These are phyloP conservation scores for Cajanus cajan DNA, from an alignment of 306 rosid species.

Conservation along the genomic window DNA sequence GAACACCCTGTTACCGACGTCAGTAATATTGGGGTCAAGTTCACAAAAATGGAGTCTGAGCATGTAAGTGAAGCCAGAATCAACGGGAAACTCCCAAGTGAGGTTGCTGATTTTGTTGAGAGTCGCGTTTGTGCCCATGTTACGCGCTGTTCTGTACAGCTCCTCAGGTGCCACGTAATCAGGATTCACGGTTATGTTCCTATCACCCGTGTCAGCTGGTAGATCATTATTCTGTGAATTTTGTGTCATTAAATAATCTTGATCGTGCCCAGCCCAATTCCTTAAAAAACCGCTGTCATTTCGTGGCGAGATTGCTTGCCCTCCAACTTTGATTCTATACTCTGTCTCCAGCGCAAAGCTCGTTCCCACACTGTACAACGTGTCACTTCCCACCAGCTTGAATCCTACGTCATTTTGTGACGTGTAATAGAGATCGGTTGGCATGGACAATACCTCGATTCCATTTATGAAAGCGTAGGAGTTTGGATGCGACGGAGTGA, in stretches of 20 bases:
- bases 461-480: constrained; percentile 67
- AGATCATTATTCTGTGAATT: not conserved
- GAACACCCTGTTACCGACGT: not conserved
- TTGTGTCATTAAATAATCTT: not conserved
- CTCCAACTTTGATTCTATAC: constrained; percentile 35
- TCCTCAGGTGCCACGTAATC: constrained; percentile 38
- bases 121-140: constrained; percentile 3
- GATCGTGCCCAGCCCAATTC: not conserved
- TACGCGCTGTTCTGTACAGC: constrained; percentile 24
- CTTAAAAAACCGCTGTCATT: constrained; percentile 38
- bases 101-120: not conserved
- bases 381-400: not conserved
- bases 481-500: constrained; percentile 36
- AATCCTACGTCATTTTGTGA: not conserved
- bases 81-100: constrained; percentile 32
- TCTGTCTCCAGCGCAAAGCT: constrained; percentile 25
- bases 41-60: constrained; percentile 51
- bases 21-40: not conserved
- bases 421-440: constrained; percentile 54
- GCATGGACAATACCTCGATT: constrained; percentile 78
- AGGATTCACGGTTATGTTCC: not conserved
- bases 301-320: not conserved
- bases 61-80: constrained; percentile 29
- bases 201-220: rapidly evolving
- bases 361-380: not conserved